These are phyloP conservation scores for Ceratobasidium papillatum DNA, from an alignment of 1,284 basidiomycete genomes.

Conservation along the genomic window DNA sequence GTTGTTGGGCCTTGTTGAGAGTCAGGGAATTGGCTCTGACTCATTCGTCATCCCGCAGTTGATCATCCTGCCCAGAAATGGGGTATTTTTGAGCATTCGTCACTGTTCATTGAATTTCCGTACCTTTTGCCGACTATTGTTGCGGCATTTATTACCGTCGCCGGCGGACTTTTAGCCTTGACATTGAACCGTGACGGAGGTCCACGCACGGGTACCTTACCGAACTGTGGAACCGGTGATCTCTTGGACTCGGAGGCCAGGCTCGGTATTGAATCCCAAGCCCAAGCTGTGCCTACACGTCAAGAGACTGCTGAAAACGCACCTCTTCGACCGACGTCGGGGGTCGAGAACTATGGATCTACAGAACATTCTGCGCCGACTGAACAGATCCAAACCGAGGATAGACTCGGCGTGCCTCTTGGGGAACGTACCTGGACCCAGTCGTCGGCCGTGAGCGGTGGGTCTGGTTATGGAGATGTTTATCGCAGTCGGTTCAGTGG, in stretches of 20 bases:
- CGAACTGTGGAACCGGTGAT: background rate
- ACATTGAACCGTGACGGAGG: slow-evolving; percentile 93
- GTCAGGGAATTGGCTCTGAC: background rate
- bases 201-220: slow-evolving; percentile 59
- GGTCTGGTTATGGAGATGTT: slow-evolving; percentile 23
- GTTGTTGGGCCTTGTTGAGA: background rate
- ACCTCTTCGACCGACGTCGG: background rate
- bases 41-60: slow-evolving; percentile 53
- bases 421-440: slow-evolving; percentile 31
- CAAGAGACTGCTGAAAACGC: background rate
- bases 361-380: background rate
- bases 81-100: slow-evolving; percentile 69
- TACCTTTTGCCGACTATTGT: slow-evolving; percentile 90
- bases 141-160: slow-evolving; percentile 76
- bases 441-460: slow-evolving; percentile 25
- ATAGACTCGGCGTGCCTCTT: slow-evolving; percentile 15
- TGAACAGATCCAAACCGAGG: background rate
- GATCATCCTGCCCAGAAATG: slow-evolving; percentile 88
- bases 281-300: background rate
- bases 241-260: background rate
- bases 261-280: background rate
- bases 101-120: slow-evolving; percentile 82
- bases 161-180: slow-evolving; percentile 84
- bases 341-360: slow-evolving; percentile 8
- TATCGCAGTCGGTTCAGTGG: slow-evolving; percentile 25